Conservation (phyloP, 805 yeast species). For the Zygoascus tannicola region DNA sequence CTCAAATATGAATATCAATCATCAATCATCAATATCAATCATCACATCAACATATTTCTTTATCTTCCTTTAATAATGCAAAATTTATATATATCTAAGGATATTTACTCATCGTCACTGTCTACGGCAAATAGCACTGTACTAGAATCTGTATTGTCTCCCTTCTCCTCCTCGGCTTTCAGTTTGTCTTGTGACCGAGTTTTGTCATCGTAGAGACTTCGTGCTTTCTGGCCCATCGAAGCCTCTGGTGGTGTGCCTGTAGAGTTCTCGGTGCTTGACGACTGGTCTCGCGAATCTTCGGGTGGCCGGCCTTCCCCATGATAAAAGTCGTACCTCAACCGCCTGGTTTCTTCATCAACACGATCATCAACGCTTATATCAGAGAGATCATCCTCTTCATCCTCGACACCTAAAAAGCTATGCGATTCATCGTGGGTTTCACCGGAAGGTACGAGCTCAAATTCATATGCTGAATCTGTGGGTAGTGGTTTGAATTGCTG, state of each 20-base stretch:
- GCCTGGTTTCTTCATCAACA: conserved; percentile 4
- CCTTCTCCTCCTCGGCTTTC: neutral
- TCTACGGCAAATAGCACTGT: conserved; percentile 2
- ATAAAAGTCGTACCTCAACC: neutral
- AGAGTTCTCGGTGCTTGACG: neutral
- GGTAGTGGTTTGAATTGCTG: conserved; percentile 9
- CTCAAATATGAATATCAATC: too few species aligned
- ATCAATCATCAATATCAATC: too few species aligned
- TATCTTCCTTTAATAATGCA: too few species aligned
- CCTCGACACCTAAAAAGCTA: conserved; percentile 8
- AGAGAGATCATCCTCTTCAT: conserved; percentile 7
- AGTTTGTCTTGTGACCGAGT: neutral
- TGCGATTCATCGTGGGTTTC: conserved; percentile 11
- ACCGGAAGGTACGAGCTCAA: conserved; percentile 18
- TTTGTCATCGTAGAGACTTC: conserved; percentile 10
- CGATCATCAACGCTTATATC: conserved; percentile 2
- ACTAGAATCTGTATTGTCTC: conserved; percentile 3
- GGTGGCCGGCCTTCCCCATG: neutral
- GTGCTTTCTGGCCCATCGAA: conserved; percentile 10
- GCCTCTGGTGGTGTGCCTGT: neutral
- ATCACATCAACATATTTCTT: too few species aligned
- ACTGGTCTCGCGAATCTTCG: neutral
- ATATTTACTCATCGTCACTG: conserved; percentile 2
- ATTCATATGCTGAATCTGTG: conserved; percentile 15
- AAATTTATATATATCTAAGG: too few species aligned